Evolutionary conservation across 345 rosid species (phyloP), one percentile per base, ranked within the genome.

Genomic region (Trapa bicornis): DNA sequence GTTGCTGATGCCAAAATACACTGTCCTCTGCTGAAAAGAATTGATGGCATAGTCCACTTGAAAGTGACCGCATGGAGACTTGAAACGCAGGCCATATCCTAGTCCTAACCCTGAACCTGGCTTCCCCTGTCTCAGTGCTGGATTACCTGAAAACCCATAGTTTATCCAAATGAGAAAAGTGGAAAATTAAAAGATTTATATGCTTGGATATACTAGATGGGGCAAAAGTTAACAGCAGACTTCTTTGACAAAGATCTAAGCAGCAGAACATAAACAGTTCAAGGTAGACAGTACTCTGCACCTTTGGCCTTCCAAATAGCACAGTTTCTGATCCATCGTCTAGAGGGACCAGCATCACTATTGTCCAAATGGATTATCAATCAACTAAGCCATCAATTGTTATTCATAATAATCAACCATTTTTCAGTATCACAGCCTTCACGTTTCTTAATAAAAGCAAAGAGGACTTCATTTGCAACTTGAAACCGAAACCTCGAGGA

Each of bases 81-180:
- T 73, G 52, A 68, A 73, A 22, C 76, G 67, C 43, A 73, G 61
- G 48, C 72, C 68, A 15, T 73, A 73, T 32, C 75, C 75, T 83
- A 84, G 63, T 50, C 98, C 98, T 65, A 84, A 68, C 61, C 98
- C 96, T 15, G 82, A 84, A 47, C 98, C 98, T 1, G 91, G 96
- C 76, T 92, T 92, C 43, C 96, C 86, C 37, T 78, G 93, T 68
- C 98, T 87, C 74, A 81, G 36, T 0, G 96, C 84, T 57, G 96
- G 96, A 79, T 89, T 89, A 78, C 96, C 98, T 92, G 86, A 72
- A 81, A 79, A 53, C 32, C 17, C 22, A 47, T 37, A 43, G 65
- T 16, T 16, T 17, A 17, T 71, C 64, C 66, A 8, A 38, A 36
- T 70, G 63, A 7, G 33, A n/a, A 22, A 13, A 38, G 17, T 37